Base-by-base conservation (phyloP, 805 yeast genomes). In the Spathaspora girioi region DNA sequence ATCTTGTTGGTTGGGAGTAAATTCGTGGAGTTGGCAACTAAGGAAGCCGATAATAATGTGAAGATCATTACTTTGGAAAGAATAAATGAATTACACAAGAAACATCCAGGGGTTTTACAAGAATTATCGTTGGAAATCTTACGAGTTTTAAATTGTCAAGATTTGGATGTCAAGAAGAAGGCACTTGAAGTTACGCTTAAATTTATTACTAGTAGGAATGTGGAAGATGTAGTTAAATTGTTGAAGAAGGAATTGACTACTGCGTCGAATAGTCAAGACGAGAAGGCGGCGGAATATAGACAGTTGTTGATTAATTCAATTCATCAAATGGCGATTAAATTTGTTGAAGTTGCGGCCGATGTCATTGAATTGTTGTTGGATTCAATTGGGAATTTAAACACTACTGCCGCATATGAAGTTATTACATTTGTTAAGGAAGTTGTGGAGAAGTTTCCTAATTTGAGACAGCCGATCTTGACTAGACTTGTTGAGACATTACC, bases 1-100 rank as follows among this genome's bases (percentile, higher is more conserved):
- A 79, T 93, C 50, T 74, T 83, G 50, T 80, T 84, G 55, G 94
- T 97, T 14, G 98, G 96, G 40, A 70, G 83, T 50, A 90, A 90
- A 67, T 87, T 90, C 62, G 84, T 93, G 54, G 96, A 89, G 52
- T 78, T 94, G 59, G 96, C 97, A 32, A 84, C 86, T 59, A 89
- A 87, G 65, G 98, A 91, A 66, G 79, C 96, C n/a, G 98, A 94
- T 69, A 92, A 89, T 73, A 94, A 92, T 64, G 92, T 93, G 60
- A 96, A 96, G 70, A 80, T 94, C 57, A 92, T 93, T 62, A 94
- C 96, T 18, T 78, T 94, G 63, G 94, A 90, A 64, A 83, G 96
- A 68, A 84, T 94, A 54, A 81, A 81, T 59, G 90, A 86, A 49
- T 81, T 94, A 49, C 86, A 89, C 63, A 73, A 75, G 55, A 79